Percentiles rank a stretch among this genome's conserved stretches.
These are phyloP conservation scores for Urochloa ruziziensis DNA, from an alignment of 176 grass and related monocot species.

Conservation along the genomic window DNA sequence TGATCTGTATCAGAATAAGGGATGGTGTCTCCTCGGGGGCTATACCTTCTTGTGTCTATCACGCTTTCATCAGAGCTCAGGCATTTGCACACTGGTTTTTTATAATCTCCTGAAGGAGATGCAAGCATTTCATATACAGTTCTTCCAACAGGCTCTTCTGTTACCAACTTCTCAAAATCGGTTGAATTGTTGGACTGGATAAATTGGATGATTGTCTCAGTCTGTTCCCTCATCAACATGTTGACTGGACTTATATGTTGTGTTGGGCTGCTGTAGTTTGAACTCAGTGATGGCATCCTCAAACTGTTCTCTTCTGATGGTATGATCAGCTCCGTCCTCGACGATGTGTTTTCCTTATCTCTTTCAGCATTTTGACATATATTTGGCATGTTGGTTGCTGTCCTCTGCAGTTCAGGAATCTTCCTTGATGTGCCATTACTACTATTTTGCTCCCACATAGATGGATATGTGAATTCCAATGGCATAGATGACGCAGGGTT, in stretches of 20 bases:
- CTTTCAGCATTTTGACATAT: background rate
- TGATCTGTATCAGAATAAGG: background rate
- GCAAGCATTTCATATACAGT: background rate
- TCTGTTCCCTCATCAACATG: background rate
- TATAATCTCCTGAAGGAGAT: background rate
- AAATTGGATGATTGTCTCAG: background rate
- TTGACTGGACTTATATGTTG: conserved; percentile 5
- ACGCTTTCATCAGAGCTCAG: background rate
- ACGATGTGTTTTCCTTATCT: background rate
- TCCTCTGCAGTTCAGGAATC: background rate
- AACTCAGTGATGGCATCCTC: background rate
- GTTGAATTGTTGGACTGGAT: conserved; percentile 15
- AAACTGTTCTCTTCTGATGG: background rate
- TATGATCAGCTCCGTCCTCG: background rate
- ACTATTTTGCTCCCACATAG: conserved; percentile 1
- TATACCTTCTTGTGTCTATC: background rate
- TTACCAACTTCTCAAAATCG: background rate
- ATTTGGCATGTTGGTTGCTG: background rate
- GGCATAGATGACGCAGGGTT: conserved; percentile 29
- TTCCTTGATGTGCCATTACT: conserved; percentile 6
- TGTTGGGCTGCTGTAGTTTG: background rate
- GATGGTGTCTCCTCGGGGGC: background rate
- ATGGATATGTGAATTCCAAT: conserved; percentile 27
- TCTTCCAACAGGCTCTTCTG: conserved; percentile 1
- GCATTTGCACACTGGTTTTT: background rate